Evolutionary conservation across 2,329 filamentous ascomycete species (phyloP), one percentile per base, ranked within the genome.

Genomic region (Monilinia aucupariae): DNA sequence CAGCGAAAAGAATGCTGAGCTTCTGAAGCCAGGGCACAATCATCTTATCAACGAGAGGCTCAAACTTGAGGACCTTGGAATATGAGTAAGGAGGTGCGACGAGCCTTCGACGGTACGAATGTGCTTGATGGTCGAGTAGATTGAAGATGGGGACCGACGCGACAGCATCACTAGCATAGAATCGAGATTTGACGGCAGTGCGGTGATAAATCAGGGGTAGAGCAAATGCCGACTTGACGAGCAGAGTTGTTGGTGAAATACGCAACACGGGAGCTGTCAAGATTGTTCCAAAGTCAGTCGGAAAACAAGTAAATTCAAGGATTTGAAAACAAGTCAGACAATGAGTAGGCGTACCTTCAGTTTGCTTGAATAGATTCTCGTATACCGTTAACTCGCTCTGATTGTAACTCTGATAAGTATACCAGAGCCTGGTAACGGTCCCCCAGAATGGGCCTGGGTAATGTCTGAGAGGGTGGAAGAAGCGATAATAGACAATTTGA

Each of bases 151-250:
- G 79, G 64, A 85, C 82, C 4, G 76, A 78, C 59, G 81, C 82
- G 66, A 85, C 84, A n/a, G 77, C 80, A 22, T 82, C 82, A 0
- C 81, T 81, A 64, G 85, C 82, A 70, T 85, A 86, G 70, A 84
- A 79, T 49, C 81, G 77, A 0, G 81, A 81, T 69, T 86, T 86
- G 73, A 82, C 77, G 5, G 79, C 81, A 65, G 80, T 75, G 22
- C 82, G 79, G 59, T 78, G 76, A 73, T 85, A 86, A 34, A 86
- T 79, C 15, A 78, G 76, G 0, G 83, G 83, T 2, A 86, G 75
- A 69, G 82, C 80, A 1, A 76, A 79, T 0, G 83, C 78, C 68
- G 83, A 81, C 69, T 73, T 79, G 64, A 84, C 79, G 4, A 83
- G 74, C 32, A 85, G 76, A 67, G 84, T 75, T 0, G 79, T 82